Conservation (phyloP, 176 grass and related monocot genomes). For the Cymbopogon citratus region DNA sequence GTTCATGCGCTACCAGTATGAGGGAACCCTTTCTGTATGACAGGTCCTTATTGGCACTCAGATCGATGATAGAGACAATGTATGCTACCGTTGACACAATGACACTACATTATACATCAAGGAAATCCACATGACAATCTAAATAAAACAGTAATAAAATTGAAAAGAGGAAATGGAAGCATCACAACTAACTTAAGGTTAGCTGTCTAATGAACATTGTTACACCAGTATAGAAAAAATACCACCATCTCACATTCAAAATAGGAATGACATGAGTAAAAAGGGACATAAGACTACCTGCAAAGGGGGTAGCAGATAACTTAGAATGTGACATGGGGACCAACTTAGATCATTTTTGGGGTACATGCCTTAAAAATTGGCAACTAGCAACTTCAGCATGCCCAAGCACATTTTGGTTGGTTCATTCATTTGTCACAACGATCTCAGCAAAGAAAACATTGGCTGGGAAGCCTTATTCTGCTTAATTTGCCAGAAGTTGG, state of each 20-base stretch:
- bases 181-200: background rate
- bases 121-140: background rate
- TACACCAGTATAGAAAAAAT: background rate
- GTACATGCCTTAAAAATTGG: background rate
- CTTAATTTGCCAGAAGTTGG: background rate
- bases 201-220: background rate
- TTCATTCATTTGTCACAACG: background rate
- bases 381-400: background rate
- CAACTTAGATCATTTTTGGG: background rate
- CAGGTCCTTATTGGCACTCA: background rate
- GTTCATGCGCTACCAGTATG: background rate
- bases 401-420: background rate
- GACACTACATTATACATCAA: background rate
- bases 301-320: background rate
- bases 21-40: background rate
- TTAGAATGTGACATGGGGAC: background rate
- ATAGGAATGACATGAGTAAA: background rate
- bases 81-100: background rate
- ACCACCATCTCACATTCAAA: background rate
- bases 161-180: background rate
- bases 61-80: background rate
- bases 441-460: background rate
- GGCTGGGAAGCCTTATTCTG: background rate
- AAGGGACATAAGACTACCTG: background rate
- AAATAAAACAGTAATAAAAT: background rate